Evolutionary conservation across 495 filamentous ascomycete genomes (phyloP).

Genomic region (Lophium mytilinum): DNA sequence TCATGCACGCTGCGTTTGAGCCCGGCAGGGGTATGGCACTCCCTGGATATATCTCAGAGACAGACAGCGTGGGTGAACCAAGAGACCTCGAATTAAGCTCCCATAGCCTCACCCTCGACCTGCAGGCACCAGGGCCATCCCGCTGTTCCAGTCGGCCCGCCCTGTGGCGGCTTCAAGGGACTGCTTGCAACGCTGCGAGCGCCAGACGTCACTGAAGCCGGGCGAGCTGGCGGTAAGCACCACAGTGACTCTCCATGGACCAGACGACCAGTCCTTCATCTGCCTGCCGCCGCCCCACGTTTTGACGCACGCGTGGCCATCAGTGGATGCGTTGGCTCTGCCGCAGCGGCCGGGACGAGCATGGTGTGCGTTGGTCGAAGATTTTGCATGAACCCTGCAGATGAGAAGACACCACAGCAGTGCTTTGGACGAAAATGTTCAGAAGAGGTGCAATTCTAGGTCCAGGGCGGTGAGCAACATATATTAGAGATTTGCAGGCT

Average conservation of each 20-base stretch:
- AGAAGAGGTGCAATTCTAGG: too few relatives aligned
- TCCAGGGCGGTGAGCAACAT: too few relatives aligned
- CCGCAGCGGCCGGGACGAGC: neutral
- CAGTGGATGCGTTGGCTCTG: neutral
- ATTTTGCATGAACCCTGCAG: neutral
- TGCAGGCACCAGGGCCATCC: neutral
- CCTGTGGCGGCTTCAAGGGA: neutral
- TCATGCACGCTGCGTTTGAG: neutral
- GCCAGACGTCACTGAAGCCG: neutral
- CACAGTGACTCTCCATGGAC: too few relatives aligned
- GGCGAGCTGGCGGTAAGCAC: neutral
- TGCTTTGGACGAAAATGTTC: too few relatives aligned
- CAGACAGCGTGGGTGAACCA: neutral
- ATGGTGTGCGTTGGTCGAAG: neutral
- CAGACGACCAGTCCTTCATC: neutral
- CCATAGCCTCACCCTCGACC: neutral
- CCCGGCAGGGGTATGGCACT: neutral
- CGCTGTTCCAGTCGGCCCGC: neutral
- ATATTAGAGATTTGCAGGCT: too few relatives aligned
- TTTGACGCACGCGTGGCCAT: neutral
- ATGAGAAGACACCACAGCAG: too few relatives aligned
- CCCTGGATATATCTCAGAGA: neutral
- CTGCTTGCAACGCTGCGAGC: neutral
- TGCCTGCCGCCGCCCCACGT: neutral
- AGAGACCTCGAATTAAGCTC: neutral